Conservation (phyloP, 805 yeast species). For the Metschnikowia vanudenii region DNA sequence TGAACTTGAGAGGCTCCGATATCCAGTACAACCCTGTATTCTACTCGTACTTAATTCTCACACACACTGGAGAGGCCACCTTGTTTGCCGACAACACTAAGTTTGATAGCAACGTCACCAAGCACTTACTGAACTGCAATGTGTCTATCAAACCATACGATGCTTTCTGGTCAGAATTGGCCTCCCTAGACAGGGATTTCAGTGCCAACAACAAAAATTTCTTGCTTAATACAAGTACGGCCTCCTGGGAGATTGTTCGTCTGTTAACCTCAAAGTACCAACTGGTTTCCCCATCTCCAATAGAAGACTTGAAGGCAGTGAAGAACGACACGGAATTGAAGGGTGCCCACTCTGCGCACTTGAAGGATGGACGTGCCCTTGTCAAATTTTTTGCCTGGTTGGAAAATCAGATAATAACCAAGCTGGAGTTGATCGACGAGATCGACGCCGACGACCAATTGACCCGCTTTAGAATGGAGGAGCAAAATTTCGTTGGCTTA, state of each 20-base stretch:
- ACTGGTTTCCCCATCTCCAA: slow-evolving; percentile 34
- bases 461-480: slow-evolving; percentile 37
- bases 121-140: slow-evolving; percentile 24
- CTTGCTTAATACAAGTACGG: slow-evolving; percentile 28
- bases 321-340: slow-evolving; percentile 49
- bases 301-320: slow-evolving; percentile 51
- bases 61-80: slow-evolving; percentile 28
- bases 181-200: slow-evolving; percentile 37
- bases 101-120: slow-evolving; percentile 32
- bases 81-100: slow-evolving; percentile 46
- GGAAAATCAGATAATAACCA: slow-evolving; percentile 48
- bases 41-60: slow-evolving; percentile 41
- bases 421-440: slow-evolving; percentile 50
- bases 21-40: slow-evolving; percentile 57
- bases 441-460: slow-evolving; percentile 55
- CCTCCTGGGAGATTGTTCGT: slow-evolving; percentile 43
- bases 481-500: slow-evolving; percentile 55
- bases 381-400: slow-evolving; percentile 57
- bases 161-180: slow-evolving; percentile 45
- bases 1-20: slow-evolving; percentile 54
- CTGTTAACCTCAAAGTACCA: slow-evolving; percentile 31
- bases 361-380: slow-evolving; percentile 59
- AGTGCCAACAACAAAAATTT: slow-evolving; percentile 29
- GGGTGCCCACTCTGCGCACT: slow-evolving; percentile 53
- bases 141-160: slow-evolving; percentile 41